Percentiles rank a stretch among this genome's conserved stretches.
Evolutionary conservation across 1,284 basidiomycete species (phyloP).

Genomic region (Tylopilus sp.): DNA sequence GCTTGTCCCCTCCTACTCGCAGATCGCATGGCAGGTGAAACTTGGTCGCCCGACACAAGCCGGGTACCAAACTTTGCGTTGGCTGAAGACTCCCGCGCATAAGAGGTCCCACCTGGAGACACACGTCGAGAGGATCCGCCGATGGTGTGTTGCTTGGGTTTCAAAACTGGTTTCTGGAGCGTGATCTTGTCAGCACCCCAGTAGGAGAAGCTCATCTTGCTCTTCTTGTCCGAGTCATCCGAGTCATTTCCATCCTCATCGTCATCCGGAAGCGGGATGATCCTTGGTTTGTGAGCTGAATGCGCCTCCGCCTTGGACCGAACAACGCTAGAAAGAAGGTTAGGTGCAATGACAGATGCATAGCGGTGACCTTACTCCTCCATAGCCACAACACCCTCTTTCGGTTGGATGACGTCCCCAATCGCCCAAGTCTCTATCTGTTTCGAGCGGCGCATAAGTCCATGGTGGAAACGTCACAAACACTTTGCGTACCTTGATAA

Average conservation of each 20-base stretch:
- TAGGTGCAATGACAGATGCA: conserved; percentile 5
- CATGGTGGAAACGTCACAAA: conserved; percentile 5
- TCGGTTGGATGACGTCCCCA: conserved; percentile 64
- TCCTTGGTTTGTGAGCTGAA: conserved; percentile 54
- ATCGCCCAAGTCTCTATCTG: conserved; percentile 90
- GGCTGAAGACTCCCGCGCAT: conserved; percentile 74
- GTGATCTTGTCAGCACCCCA: conserved; percentile 87
- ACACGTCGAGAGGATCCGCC: conserved; percentile 44
- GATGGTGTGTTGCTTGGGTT: conserved; percentile 41
- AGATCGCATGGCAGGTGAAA: conserved; percentile 47
- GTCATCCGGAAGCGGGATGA: conserved; percentile 64
- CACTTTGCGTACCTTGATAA: conserved; percentile 58
- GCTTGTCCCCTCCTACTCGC: conserved; percentile 58
- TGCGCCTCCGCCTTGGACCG: conserved; percentile 61
- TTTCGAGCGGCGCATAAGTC: conserved; percentile 3
- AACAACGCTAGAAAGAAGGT: conserved; percentile 50
- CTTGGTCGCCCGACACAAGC: conserved; percentile 54
- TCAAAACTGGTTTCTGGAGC: conserved; percentile 69
- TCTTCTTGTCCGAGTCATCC: conserved; percentile 81
- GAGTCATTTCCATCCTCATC: conserved; percentile 66
- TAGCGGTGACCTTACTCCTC: conserved; percentile 64
- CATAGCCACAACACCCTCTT: conserved; percentile 76
- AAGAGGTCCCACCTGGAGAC: conserved; percentile 46
- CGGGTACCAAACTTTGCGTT: conserved; percentile 82
- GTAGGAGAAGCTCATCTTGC: conserved; percentile 88